A percentile compares a stretch with the other conserved stretches of the same genome.
These are phyloP conservation scores for Eremomyces bilateralis DNA, from an alignment of 495 filamentous ascomycete species.

Conservation along the genomic window DNA sequence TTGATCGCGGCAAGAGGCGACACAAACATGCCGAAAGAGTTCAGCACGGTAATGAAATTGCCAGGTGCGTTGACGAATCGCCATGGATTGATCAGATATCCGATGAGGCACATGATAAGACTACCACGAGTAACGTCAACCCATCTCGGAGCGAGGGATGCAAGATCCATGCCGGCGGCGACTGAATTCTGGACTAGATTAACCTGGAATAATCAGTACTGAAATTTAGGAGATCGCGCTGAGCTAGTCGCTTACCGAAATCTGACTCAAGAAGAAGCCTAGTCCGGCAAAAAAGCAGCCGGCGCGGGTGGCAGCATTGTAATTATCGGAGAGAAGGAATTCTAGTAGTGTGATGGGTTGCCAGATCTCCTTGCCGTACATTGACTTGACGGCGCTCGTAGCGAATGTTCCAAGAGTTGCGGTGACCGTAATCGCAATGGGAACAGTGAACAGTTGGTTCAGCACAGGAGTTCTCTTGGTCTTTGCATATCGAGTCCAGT, in stretches of 20 bases:
- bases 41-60: slow-evolving; percentile 6
- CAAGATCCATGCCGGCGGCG: slow-evolving; percentile 25
- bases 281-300: slow-evolving; percentile 25
- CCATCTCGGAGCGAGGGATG: slow-evolving; percentile 7
- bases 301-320: slow-evolving; percentile 15
- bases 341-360: slow-evolving; percentile 19
- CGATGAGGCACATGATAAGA: slow-evolving; percentile 4
- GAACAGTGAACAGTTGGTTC: slow-evolving; percentile 13
- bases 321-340: slow-evolving; percentile 16
- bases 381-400: slow-evolving; percentile 16
- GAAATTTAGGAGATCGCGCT: too few relatives aligned
- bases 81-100: slow-evolving; percentile 4
- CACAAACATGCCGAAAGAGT: slow-evolving; percentile 6
- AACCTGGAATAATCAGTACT: too few relatives aligned
- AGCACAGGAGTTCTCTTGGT: slow-evolving; percentile 1
- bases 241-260: slow-evolving; percentile 17
- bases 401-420: slow-evolving; percentile 21
- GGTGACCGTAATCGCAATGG: slow-evolving; percentile 13
- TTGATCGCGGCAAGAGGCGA: slow-evolving; percentile 1
- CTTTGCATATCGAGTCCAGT: slow-evolving; percentile 7
- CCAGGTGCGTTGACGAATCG: slow-evolving; percentile 1
- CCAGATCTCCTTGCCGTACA: slow-evolving; percentile 22
- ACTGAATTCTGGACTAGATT: slow-evolving; percentile 20
- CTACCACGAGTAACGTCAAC: slow-evolving; percentile 3
- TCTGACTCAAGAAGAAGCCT: slow-evolving; percentile 16